Percentiles rank a stretch among this genome's conserved stretches.
Evolutionary conservation across 805 yeast species (phyloP).

Genomic region (Geotrichum ghanense): DNA sequence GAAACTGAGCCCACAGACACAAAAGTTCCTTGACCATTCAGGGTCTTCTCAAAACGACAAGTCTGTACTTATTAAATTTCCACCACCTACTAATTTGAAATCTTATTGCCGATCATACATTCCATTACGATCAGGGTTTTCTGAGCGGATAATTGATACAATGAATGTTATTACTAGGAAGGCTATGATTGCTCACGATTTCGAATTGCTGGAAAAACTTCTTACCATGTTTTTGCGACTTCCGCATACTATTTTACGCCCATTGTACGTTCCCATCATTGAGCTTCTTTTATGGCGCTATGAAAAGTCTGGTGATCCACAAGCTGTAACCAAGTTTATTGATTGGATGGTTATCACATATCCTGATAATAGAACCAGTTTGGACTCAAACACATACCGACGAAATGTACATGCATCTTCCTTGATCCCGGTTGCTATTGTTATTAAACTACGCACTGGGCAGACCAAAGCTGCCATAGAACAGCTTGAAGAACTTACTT

Average conservation of each 20-base stretch:
- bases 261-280: conserved; percentile 14
- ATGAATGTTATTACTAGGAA: background rate
- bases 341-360: conserved; percentile 16
- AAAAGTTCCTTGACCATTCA: background rate
- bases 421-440: conserved; percentile 8
- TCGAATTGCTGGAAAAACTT: conserved; percentile 1
- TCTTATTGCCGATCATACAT: background rate
- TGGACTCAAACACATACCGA: conserved; percentile 1
- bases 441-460: conserved; percentile 10
- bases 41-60: background rate
- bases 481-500: conserved; percentile 12
- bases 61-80: background rate
- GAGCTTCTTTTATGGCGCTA: conserved; percentile 9
- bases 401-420: conserved; percentile 8
- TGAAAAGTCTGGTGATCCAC: background rate
- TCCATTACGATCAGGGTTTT: background rate
- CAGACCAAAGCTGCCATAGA: conserved; percentile 12
- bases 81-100: background rate
- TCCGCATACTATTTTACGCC: conserved; percentile 10
- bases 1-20: background rate
- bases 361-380: conserved; percentile 7
- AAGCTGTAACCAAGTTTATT: conserved; percentile 11
- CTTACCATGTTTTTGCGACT: conserved; percentile 12
- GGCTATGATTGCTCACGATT: background rate
- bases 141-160: background rate